phyloP scores from a whole-genome alignment of 306 rosid genomes.

The Trichosanthes truncata region DNA sequence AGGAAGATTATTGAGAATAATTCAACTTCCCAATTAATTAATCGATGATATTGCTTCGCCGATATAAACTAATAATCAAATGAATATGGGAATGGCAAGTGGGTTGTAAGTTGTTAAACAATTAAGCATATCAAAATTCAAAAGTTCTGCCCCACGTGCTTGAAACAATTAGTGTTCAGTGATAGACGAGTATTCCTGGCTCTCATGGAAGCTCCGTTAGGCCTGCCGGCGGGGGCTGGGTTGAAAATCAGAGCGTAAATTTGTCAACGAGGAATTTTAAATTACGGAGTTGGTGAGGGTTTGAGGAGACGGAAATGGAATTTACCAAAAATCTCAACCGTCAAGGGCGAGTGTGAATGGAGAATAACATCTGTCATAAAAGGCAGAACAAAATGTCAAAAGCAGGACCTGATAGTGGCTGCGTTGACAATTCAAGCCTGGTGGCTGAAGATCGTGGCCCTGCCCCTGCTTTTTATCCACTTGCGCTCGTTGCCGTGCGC shows the following conservation, averaged over 20 bases:
- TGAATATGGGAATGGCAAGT: background rate
- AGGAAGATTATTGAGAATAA: background rate
- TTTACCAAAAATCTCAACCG: background rate
- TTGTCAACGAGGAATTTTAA: background rate
- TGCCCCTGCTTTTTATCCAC: background rate
- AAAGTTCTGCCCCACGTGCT: background rate
- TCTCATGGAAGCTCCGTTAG: background rate
- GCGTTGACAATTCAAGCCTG: conserved; percentile 2
- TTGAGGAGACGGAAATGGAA: background rate
- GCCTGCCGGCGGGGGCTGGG: background rate
- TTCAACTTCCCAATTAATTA: background rate
- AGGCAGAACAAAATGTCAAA: too few species aligned
- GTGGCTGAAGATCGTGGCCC: background rate
- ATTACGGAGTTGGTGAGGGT: background rate
- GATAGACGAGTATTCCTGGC: background rate
- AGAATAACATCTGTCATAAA: background rate
- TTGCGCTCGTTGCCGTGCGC: background rate
- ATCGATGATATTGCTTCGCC: background rate
- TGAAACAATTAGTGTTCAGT: background rate
- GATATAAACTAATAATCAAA: background rate
- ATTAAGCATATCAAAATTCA: background rate
- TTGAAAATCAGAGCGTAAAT: background rate
- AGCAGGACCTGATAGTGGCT: background rate
- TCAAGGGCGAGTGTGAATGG: background rate
- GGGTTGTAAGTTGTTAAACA: background rate